Percentiles rank a stretch among this genome's conserved stretches.
These are phyloP conservation scores for Globisporangium alternatum DNA, from an alignment of 352 stramenopile species.

Conservation along the genomic window DNA sequence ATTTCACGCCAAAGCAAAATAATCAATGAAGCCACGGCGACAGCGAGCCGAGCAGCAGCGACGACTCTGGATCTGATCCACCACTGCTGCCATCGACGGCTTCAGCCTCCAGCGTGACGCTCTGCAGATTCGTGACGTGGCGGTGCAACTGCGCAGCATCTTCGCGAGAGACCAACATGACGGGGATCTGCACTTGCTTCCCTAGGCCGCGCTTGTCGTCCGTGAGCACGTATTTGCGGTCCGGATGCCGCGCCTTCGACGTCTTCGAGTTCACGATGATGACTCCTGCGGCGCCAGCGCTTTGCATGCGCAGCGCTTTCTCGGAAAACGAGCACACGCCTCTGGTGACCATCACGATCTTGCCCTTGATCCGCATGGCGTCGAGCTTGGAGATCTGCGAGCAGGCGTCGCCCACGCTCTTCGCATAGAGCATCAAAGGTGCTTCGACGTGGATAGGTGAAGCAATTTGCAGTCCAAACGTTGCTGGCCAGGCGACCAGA, in stretches of 20 bases:
- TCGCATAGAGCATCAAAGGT: constrained; percentile 40
- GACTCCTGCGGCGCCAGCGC: constrained; percentile 48
- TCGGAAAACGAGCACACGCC: constrained; percentile 75
- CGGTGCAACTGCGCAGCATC: constrained; percentile 51
- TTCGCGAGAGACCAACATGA: constrained; percentile 61
- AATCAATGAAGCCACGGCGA: constrained; percentile 59
- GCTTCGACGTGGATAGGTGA: constrained; percentile 46
- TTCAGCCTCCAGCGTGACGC: constrained; percentile 1
- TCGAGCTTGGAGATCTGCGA: constrained; percentile 22
- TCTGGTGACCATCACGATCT: constrained; percentile 65
- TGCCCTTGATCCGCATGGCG: constrained; percentile 30
- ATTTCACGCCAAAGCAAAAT: neutral
- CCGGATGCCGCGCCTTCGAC: constrained; percentile 30
- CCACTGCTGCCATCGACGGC: constrained; percentile 14
- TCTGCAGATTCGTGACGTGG: constrained; percentile 18
- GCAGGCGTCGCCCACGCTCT: constrained; percentile 51
- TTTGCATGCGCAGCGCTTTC: constrained; percentile 68
- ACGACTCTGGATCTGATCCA: neutral
- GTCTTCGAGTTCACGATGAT: constrained; percentile 73
- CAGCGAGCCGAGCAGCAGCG: constrained; percentile 40
- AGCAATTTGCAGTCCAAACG: constrained; percentile 56
- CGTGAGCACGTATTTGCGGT: constrained; percentile 64
- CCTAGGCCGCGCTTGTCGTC: constrained; percentile 49
- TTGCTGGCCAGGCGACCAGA: constrained; percentile 58
- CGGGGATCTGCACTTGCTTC: constrained; percentile 50